A percentile compares a stretch with the other conserved stretches of the same genome.
These are phyloP conservation scores for Tulasnella sp. DNA, from an alignment of 768 basidiomycete species.

Conservation along the genomic window DNA sequence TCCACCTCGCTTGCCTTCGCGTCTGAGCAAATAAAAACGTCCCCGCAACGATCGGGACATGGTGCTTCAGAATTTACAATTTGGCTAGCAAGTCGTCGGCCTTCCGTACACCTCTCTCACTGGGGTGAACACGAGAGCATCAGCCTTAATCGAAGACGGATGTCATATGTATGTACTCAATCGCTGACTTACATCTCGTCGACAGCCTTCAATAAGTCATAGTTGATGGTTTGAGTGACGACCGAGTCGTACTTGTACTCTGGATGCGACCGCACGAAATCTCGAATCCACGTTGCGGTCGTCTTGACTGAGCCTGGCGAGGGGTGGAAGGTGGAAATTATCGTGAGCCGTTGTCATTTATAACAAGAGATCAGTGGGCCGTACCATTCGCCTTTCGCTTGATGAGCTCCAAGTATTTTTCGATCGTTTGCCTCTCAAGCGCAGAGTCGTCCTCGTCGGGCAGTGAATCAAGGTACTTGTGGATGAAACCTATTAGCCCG, in stretches of 20 bases:
- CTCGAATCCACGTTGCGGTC: conserved; percentile 88
- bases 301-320: conserved; percentile 73
- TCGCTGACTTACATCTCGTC: conserved; percentile 77
- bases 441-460: conserved; percentile 42
- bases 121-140: neutral
- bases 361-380: conserved; percentile 36
- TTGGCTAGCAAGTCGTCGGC: neutral
- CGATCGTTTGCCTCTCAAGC: conserved; percentile 62
- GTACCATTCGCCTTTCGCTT: conserved; percentile 76
- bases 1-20: neutral
- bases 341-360: too few species aligned
- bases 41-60: too few species aligned
- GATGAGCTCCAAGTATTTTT: conserved; percentile 78
- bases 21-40: neutral
- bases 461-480: neutral
- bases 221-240: conserved; percentile 87
- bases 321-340: neutral
- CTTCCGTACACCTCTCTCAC: neutral
- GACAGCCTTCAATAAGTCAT: conserved; percentile 84
- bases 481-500: neutral
- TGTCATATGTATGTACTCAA: neutral
- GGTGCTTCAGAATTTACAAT: neutral
- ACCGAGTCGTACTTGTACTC: conserved; percentile 88
- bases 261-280: conserved; percentile 88
- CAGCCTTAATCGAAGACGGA: neutral